Conservation (phyloP, 1,139 yeast genomes). For the Yamadazyma dushanensis region DNA sequence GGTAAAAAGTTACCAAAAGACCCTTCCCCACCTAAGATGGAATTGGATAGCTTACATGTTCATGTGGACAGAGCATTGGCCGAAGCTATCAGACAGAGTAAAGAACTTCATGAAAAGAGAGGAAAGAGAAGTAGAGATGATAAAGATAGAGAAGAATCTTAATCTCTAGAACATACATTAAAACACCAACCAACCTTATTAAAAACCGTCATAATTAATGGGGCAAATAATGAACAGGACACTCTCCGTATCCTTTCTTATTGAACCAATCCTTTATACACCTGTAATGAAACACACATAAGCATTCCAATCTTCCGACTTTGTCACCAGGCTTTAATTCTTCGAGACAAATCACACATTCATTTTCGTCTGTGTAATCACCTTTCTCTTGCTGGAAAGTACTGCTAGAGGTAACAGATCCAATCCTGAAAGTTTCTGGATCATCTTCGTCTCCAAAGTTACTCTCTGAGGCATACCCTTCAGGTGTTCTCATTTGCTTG, state of each 20-base stretch:
- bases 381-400: conserved; percentile 27
- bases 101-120: conserved; percentile 60
- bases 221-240: conserved; percentile 71
- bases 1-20: conserved; percentile 82
- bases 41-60: conserved; percentile 75
- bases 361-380: conserved; percentile 46
- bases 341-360: conserved; percentile 93
- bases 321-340: conserved; percentile 82
- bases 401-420: conserved; percentile 25
- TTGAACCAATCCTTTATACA: conserved; percentile 92
- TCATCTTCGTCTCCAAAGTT: neutral
- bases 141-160: conserved; percentile 45
- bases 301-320: conserved; percentile 89
- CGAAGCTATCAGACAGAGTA: conserved; percentile 83
- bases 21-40: conserved; percentile 69
- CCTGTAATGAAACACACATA: conserved; percentile 88
- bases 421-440: conserved; percentile 14
- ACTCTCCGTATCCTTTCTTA: conserved; percentile 79
- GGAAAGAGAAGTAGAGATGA: conserved; percentile 38
- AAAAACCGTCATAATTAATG: conserved; percentile 15
- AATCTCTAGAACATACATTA: neutral
- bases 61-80: conserved; percentile 92
- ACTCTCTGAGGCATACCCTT: too few relatives aligned
- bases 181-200: neutral
- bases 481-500: conserved; percentile 2